A percentile compares a stretch with the other conserved stretches of the same genome.
Evolutionary conservation across 2,329 filamentous ascomycete species (phyloP).

Genomic region (Clonostachys rosea): DNA sequence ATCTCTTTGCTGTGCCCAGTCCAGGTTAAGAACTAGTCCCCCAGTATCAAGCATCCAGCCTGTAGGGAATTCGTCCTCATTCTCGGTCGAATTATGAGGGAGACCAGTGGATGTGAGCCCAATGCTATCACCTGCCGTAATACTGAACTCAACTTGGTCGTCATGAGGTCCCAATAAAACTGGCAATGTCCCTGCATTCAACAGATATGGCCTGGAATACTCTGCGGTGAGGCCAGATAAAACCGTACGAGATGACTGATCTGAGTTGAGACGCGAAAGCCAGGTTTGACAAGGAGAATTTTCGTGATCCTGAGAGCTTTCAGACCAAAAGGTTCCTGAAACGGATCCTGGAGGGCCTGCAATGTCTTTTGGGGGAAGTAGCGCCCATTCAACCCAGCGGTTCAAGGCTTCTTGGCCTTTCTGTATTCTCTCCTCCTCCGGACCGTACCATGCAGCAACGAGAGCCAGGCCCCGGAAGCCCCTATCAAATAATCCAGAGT

Average conservation of each 20-base stretch:
- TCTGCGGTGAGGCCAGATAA: slow-evolving; percentile 3
- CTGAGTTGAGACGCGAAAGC: neutral
- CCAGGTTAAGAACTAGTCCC: slow-evolving; percentile 46
- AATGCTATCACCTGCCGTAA: slow-evolving; percentile 18
- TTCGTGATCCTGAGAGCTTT: neutral
- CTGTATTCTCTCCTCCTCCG: neutral
- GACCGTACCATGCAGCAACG: slow-evolving; percentile 5
- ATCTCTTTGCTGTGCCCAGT: slow-evolving; percentile 35
- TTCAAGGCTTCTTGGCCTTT: slow-evolving; percentile 1
- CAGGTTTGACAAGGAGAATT: neutral
- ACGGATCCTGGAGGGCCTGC: slow-evolving; percentile 10
- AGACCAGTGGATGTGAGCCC: slow-evolving; percentile 16
- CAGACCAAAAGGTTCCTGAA: neutral
- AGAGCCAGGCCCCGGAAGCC: slow-evolving; percentile 1
- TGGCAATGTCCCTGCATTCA: slow-evolving; percentile 17
- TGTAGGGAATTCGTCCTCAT: slow-evolving; percentile 15
- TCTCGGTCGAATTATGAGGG: slow-evolving; percentile 15
- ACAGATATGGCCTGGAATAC: slow-evolving; percentile 20
- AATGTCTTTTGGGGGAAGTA: slow-evolving; percentile 4
- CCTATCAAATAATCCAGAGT: slow-evolving; percentile 3
- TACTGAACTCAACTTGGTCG: slow-evolving; percentile 18
- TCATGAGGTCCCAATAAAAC: slow-evolving; percentile 24
- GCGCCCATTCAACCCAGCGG: slow-evolving; percentile 1
- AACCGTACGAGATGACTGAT: neutral
- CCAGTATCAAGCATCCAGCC: slow-evolving; percentile 52